Percentiles rank a stretch among this genome's conserved stretches.
These are phyloP conservation scores for Scedosporium boydii DNA, from an alignment of 2,329 filamentous ascomycete genomes.

Conservation along the genomic window DNA sequence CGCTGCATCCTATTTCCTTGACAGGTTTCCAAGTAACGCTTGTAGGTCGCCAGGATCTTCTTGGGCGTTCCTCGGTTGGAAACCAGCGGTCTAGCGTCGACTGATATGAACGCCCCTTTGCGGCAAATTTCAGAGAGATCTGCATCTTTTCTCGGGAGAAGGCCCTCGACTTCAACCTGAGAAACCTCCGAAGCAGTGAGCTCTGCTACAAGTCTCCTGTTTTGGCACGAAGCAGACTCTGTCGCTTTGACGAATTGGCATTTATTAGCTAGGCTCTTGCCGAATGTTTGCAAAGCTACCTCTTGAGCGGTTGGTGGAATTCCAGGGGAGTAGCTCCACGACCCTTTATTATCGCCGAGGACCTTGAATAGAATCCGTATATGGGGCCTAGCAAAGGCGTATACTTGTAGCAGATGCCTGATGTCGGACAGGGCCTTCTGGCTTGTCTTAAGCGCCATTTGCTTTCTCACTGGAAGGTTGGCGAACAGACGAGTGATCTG, in stretches of 20 bases:
- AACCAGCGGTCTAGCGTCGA: constrained; percentile 59
- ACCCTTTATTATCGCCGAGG: constrained; percentile 38
- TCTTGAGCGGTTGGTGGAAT: constrained; percentile 40
- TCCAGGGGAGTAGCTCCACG: constrained; percentile 55
- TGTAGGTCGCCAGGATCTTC: constrained; percentile 46
- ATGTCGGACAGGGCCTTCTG: constrained; percentile 47
- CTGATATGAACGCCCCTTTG: constrained; percentile 52
- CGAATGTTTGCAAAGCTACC: constrained; percentile 52
- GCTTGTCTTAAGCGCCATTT: constrained; percentile 46
- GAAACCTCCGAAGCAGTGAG: not conserved
- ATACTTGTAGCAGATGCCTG: constrained; percentile 50
- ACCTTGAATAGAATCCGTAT: constrained; percentile 53
- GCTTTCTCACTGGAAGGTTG: constrained; percentile 52
- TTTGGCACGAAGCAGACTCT: not conserved
- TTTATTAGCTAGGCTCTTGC: constrained; percentile 42
- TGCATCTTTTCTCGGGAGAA: constrained; percentile 44
- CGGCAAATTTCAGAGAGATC: constrained; percentile 29
- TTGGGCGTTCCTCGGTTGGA: constrained; percentile 45
- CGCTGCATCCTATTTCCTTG: constrained; percentile 14
- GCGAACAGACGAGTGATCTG: constrained; percentile 50
- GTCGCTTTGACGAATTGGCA: constrained; percentile 35
- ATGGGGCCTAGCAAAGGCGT: constrained; percentile 56
- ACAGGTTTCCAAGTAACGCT: constrained; percentile 31
- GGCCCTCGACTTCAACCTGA: constrained; percentile 39
- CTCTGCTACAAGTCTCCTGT: constrained; percentile 1